These are phyloP conservation scores for Parathielavia appendiculata DNA, from an alignment of 495 filamentous ascomycete genomes.

Conservation along the genomic window DNA sequence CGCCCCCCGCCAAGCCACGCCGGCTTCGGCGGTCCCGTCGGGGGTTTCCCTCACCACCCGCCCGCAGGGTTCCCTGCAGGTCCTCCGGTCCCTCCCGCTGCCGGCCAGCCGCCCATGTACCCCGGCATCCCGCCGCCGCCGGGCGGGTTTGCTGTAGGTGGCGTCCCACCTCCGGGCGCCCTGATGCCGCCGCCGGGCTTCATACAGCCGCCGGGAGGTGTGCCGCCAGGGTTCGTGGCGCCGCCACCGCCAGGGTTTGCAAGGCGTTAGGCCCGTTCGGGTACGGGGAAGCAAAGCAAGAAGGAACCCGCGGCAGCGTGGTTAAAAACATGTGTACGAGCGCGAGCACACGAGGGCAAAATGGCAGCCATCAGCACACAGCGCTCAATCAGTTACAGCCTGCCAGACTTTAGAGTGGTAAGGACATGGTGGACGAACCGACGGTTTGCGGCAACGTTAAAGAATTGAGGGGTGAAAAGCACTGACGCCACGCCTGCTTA, in stretches of 20 bases:
- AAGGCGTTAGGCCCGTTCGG: not conserved
- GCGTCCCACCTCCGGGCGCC: slow-evolving; percentile 26
- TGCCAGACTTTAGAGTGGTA: no score
- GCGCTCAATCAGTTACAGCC: no score
- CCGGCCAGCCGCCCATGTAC: slow-evolving; percentile 21
- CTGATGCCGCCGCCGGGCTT: slow-evolving; percentile 29
- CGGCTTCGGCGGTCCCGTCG: slow-evolving; percentile 69
- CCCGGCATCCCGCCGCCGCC: slow-evolving; percentile 28
- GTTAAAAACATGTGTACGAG: no score
- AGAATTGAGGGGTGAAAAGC: no score
- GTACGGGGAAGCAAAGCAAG: not conserved
- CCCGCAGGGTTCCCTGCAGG: slow-evolving; percentile 20
- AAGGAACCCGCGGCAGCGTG: not conserved
- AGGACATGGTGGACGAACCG: no score
- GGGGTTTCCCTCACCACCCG: slow-evolving; percentile 45
- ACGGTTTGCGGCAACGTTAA: no score
- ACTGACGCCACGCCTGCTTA: no score
- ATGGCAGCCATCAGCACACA: no score
- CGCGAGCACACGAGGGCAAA: no score
- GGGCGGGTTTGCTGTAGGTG: slow-evolving; percentile 25
- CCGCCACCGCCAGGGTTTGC: slow-evolving; percentile 20
- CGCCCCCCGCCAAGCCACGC: slow-evolving; percentile 73
- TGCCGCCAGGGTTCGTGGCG: slow-evolving; percentile 12
- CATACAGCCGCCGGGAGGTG: slow-evolving; percentile 25
- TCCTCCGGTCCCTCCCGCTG: slow-evolving; percentile 19